Evolutionary conservation across 352 stramenopile species (phyloP).

Genomic region (Phytophthora megakarya): DNA sequence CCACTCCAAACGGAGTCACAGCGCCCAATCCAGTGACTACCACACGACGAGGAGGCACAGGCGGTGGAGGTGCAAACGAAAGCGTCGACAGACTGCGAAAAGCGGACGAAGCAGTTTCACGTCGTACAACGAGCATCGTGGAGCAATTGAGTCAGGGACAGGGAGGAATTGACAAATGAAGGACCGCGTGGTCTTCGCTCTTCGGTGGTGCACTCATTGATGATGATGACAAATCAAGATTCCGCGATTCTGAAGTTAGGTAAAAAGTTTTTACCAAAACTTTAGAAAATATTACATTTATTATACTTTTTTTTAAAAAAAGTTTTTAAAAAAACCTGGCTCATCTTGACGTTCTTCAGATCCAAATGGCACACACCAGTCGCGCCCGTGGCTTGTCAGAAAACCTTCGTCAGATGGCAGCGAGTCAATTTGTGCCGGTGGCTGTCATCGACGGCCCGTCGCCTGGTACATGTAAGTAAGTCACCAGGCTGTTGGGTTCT

Average conservation of each 20-base stretch:
- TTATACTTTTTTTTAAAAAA: no score
- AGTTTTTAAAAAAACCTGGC: no score
- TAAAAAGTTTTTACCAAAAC: no score
- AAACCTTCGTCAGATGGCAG: slow-evolving; percentile 2
- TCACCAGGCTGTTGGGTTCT: not conserved
- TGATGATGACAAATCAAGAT: no score
- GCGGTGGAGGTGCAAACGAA: slow-evolving; percentile 60
- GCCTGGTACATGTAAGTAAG: no score
- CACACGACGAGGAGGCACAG: slow-evolving; percentile 68
- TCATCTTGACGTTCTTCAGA: slow-evolving; percentile 17
- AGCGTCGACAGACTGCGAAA: slow-evolving; percentile 56
- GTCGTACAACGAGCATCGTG: slow-evolving; percentile 18
- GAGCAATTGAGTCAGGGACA: not conserved
- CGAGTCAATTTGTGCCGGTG: slow-evolving; percentile 2
- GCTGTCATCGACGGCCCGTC: no score
- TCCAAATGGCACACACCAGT: slow-evolving; percentile 22
- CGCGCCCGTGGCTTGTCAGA: not conserved
- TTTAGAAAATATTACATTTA: no score
- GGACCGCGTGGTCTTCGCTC: no score
- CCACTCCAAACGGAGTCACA: slow-evolving; percentile 88
- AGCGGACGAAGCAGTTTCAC: slow-evolving; percentile 5
- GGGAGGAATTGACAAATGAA: slow-evolving; percentile 5
- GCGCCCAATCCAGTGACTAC: slow-evolving; percentile 92
- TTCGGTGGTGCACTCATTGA: no score
- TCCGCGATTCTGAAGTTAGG: no score